Base-by-base conservation (phyloP, 2,329 filamentous ascomycete genomes). In the Aureobasidium sp. region DNA sequence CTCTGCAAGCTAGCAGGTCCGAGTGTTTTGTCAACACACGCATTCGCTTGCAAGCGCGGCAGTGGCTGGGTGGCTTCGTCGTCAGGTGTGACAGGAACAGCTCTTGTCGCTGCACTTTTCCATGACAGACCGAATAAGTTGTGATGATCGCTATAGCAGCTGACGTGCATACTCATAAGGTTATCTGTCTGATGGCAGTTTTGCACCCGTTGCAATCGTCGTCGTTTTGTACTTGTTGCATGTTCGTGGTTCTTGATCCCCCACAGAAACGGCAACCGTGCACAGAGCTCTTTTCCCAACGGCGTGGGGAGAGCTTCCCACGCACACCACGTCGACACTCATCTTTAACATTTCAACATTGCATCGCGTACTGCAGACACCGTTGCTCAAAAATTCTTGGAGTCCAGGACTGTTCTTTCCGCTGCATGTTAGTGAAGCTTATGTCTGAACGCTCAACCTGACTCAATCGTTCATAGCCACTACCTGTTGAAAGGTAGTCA, bases 61-160 rank as follows among this genome's bases (percentile, higher is more conserved):
- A 9, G 57, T 60, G 57, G 57, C 57, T 60, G 57, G 57, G 57
- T 60, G 57, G 57, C 57, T 60, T 50, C 26, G 26, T n/a, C 10
- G 20, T 26, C 41, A 51, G 53, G 41, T n/a, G 42, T 32, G 29
- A 34, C 42, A n/a, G 20, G n/a, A 26, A 17, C 29, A 23, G 39
- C 39, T 42, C 9, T 15, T 13, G 27, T 20, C 27, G 27, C n/a
- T 36, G 37, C 26, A 6, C 50, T 39, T 39, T 26, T 26, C 2
- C 2, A 12, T 27, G 13, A 10, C 20, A 9, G 20, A 9, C 34
- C 12, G 5, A 5, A 26, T 23, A n/a, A n/a, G 20, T 13, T 17
- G 15, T 44, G 15, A 12, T 29, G 9, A 20, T 5, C 48, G 13
- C 17, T 23, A 20, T 44, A 20, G 26, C 27, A 9, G n/a, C n/a